These are phyloP conservation scores for Crithidia acanthocephali DNA, from an alignment of 208 protist genomes.

Conservation along the genomic window DNA sequence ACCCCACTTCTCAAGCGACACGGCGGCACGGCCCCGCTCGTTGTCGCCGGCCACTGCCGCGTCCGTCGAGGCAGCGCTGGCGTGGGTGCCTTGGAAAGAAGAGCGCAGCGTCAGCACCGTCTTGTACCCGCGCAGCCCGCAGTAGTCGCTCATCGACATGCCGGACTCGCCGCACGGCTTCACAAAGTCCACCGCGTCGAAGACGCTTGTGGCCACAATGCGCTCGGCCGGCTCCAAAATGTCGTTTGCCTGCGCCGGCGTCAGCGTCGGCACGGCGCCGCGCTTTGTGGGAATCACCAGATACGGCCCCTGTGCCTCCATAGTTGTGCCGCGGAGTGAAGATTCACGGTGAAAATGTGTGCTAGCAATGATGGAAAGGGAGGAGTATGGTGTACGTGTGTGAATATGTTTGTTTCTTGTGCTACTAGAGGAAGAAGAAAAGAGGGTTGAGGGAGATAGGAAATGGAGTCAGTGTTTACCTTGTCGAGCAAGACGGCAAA, in stretches of 20 bases:
- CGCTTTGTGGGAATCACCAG: slow-evolving; percentile 66
- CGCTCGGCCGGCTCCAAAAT: slow-evolving; percentile 71
- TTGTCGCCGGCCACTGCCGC: slow-evolving; percentile 54
- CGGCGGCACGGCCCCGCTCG: slow-evolving; percentile 62
- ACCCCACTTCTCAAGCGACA: slow-evolving; percentile 59
- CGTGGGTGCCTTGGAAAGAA: slow-evolving; percentile 66
- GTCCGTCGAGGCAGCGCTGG: slow-evolving; percentile 57
- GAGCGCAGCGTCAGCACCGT: slow-evolving; percentile 65
- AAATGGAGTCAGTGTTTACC: no score
- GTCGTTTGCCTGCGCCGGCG: slow-evolving; percentile 54
- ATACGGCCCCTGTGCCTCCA: slow-evolving; percentile 37
- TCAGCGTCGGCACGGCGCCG: slow-evolving; percentile 69
- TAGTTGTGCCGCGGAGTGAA: background rate
- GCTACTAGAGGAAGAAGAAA: no score
- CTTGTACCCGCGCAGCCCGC: slow-evolving; percentile 61
- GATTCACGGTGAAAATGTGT: background rate
- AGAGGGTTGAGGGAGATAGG: no score
- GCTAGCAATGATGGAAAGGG: background rate
- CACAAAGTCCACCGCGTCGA: slow-evolving; percentile 73
- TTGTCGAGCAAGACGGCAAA: no score
- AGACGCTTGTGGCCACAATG: slow-evolving; percentile 61
- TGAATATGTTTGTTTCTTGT: no score
- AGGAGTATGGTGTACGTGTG: no score
- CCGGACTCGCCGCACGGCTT: slow-evolving; percentile 39
- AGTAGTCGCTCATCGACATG: slow-evolving; percentile 58